Conservation (phyloP, 352 stramenopile species). For the Pythium phragmiticola region DNA sequence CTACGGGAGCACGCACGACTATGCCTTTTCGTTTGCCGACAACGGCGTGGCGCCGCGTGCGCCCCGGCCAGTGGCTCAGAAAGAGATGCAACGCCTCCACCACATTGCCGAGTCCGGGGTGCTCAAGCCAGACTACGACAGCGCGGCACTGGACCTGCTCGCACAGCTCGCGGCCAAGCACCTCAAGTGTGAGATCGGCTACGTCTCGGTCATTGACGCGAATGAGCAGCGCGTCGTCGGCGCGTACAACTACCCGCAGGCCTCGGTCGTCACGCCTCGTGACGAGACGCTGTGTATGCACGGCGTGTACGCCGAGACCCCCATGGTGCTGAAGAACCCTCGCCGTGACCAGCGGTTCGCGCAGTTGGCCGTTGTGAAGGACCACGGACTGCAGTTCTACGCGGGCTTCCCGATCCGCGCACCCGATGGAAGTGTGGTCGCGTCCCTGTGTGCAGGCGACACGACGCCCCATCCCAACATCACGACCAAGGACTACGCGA, state of each 20-base stretch:
- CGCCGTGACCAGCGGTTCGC: constrained; percentile 62
- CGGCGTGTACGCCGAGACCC: constrained; percentile 56
- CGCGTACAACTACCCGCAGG: constrained; percentile 38
- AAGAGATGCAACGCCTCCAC: constrained; percentile 43
- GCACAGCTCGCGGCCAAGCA: constrained; percentile 49
- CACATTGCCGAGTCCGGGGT: constrained; percentile 49
- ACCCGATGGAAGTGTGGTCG: constrained; percentile 47
- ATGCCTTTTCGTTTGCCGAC: constrained; percentile 38
- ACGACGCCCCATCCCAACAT: constrained; percentile 51
- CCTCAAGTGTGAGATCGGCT: constrained; percentile 55
- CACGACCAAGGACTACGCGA: constrained; percentile 69
- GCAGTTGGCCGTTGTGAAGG: constrained; percentile 44
- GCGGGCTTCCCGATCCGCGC: constrained; percentile 54
- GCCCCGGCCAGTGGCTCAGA: constrained; percentile 35
- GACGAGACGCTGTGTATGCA: constrained; percentile 56
- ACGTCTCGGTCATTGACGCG: constrained; percentile 60
- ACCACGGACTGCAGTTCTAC: constrained; percentile 62
- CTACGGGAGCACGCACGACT: constrained; percentile 43
- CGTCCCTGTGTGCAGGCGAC: constrained; percentile 45
- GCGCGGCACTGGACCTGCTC: constrained; percentile 48
- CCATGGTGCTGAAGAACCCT: constrained; percentile 63
- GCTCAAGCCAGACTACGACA: constrained; percentile 41
- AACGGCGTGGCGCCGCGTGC: constrained; percentile 39
- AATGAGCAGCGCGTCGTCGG: constrained; percentile 40
- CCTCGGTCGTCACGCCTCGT: constrained; percentile 31